These are phyloP conservation scores for Spergularia azorica DNA, from an alignment of 179 eudicot species.

Conservation along the genomic window DNA sequence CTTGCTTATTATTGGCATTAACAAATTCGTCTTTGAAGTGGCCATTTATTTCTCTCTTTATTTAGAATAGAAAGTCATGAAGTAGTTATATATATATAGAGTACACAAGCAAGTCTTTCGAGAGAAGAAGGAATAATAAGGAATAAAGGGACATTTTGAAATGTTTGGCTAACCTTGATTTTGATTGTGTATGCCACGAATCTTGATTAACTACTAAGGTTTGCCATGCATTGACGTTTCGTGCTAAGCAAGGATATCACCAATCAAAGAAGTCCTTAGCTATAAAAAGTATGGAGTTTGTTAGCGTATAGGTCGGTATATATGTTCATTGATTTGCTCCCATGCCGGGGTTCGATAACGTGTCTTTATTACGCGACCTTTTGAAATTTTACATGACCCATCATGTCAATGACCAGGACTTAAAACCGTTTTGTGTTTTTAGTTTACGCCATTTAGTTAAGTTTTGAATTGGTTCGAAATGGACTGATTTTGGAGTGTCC, in stretches of 20 bases:
- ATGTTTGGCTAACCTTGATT: constrained; percentile 16
- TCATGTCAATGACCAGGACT: constrained; percentile 3
- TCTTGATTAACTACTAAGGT: constrained; percentile 1
- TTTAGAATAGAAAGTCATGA: neutral
- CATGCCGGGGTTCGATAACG: neutral
- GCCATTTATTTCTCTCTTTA: constrained; percentile 23
- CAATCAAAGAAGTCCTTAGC: constrained; percentile 8
- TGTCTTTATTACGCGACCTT: constrained; percentile 23
- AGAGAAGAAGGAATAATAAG: constrained; percentile 9
- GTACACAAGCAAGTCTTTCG: neutral
- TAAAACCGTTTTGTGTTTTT: neutral
- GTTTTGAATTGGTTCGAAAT: no score
- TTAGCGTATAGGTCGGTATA: neutral
- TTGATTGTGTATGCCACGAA: neutral
- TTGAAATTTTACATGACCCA: constrained; percentile 19
- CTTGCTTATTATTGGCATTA: constrained; percentile 71
- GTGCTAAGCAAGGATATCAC: constrained; percentile 23
- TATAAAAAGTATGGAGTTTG: constrained; percentile 20
- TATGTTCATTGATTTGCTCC: no score
- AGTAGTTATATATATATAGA: neutral
- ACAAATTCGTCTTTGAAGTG: neutral
- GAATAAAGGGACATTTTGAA: constrained; percentile 13
- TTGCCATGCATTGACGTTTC: constrained; percentile 32
- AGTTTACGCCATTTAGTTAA: no score
- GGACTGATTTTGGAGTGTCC: no score